A percentile compares a stretch with the other conserved stretches of the same genome.
Evolutionary conservation across 805 yeast genomes (phyloP).

Genomic region (Saturnispora bothae): DNA sequence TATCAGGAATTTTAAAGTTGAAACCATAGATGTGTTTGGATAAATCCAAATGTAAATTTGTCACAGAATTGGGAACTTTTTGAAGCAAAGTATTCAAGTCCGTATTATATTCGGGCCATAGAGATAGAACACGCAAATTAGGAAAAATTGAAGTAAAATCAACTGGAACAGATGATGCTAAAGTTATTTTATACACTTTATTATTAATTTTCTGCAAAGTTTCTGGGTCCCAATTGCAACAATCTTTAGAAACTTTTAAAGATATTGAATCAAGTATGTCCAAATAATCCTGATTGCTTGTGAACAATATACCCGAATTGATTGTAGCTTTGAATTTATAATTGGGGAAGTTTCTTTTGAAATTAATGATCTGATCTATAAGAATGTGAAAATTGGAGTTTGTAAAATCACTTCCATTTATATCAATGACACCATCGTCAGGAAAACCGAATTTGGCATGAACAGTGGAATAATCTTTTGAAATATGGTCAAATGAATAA

Average conservation of each 20-base stretch:
- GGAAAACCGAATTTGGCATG: background rate
- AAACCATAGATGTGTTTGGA: conserved; percentile 5
- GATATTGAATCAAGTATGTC: conserved; percentile 1
- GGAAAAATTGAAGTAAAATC: background rate
- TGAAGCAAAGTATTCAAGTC: background rate
- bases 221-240: background rate
- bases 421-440: conserved; percentile 3
- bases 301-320: background rate
- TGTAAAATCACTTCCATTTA: background rate
- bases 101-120: background rate
- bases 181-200: background rate
- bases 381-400: background rate
- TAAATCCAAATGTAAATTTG: conserved; percentile 7
- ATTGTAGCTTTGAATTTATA: background rate
- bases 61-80: conserved; percentile 1
- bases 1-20: conserved; percentile 1
- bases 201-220: background rate
- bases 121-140: conserved; percentile 1
- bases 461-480: conserved; percentile 1
- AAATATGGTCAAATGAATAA: background rate
- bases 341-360: background rate
- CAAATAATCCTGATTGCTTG: background rate
- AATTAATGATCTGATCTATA: background rate
- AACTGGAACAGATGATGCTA: background rate
- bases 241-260: background rate